A percentile compares a stretch with the other conserved stretches of the same genome.
These are phyloP conservation scores for Scheffersomyces amazonensis DNA, from an alignment of 805 yeast species.

Conservation along the genomic window DNA sequence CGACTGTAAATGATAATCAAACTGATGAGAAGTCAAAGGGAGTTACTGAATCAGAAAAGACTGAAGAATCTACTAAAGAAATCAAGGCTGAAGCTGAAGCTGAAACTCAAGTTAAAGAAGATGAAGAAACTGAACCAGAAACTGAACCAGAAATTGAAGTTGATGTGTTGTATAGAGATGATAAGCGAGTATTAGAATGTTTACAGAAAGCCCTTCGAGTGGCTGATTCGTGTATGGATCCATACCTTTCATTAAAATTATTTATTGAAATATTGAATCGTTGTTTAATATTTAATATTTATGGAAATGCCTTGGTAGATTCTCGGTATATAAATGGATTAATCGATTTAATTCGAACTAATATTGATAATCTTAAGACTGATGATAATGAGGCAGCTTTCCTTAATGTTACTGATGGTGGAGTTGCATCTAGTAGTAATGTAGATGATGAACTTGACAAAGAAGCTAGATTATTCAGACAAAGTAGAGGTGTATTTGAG, in stretches of 20 bases:
- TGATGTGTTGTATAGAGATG: constrained; percentile 33
- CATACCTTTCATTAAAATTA: constrained; percentile 66
- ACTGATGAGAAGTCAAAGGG: constrained; percentile 30
- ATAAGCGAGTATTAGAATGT: constrained; percentile 84
- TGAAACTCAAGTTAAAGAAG: constrained; percentile 25
- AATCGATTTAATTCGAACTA: constrained; percentile 74
- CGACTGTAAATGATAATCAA: constrained; percentile 17
- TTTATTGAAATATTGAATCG: constrained; percentile 88
- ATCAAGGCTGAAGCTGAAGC: constrained; percentile 2
- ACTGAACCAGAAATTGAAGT: constrained; percentile 9
- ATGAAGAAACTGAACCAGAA: constrained; percentile 25
- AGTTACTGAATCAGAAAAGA: constrained; percentile 38
- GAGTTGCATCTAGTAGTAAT: constrained; percentile 2
- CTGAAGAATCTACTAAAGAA: constrained; percentile 15
- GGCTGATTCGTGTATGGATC: constrained; percentile 93
- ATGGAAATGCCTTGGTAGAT: constrained; percentile 70
- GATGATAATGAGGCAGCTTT: constrained; percentile 12
- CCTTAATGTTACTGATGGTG: background rate
- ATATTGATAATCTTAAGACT: constrained; percentile 45
- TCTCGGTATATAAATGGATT: constrained; percentile 79
- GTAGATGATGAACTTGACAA: constrained; percentile 9
- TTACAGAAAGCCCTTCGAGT: constrained; percentile 83
- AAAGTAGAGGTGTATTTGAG: constrained; percentile 43
- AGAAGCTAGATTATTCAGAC: constrained; percentile 26
- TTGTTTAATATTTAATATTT: constrained; percentile 80